phyloP scores from a whole-genome alignment of 2,329 filamentous ascomycete genomes.

The Aspergillus luchuensis region DNA sequence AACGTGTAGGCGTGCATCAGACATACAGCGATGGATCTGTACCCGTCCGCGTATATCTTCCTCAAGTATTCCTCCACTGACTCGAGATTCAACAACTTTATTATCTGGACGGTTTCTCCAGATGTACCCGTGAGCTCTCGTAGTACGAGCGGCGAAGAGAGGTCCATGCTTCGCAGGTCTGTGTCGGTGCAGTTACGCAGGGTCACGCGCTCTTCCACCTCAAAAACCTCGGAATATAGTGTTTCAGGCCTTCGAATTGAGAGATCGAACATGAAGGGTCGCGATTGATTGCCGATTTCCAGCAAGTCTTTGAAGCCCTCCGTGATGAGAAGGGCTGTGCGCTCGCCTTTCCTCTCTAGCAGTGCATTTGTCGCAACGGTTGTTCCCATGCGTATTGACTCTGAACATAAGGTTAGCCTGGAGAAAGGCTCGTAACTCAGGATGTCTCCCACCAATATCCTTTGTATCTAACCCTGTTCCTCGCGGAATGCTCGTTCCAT shows the following conservation, averaged over 20 bases:
- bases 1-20: conserved; percentile 93
- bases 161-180: not conserved
- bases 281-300: conserved; percentile 81
- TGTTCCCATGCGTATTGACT: conserved; percentile 1
- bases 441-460: not conserved
- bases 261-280: conserved; percentile 88
- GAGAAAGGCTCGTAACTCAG: not conserved
- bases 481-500: conserved; percentile 16
- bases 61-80: conserved; percentile 62
- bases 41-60: conserved; percentile 67
- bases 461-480: conserved; percentile 12
- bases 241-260: conserved; percentile 86
- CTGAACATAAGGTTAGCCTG: not conserved
- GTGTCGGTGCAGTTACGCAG: conserved; percentile 46
- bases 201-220: conserved; percentile 87
- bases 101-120: conserved; percentile 72
- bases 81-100: conserved; percentile 61
- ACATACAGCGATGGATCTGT: conserved; percentile 83
- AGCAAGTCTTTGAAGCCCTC: not conserved
- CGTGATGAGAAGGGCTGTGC: not conserved
- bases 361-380: conserved; percentile 4
- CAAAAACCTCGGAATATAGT: conserved; percentile 80
- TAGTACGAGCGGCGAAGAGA: not conserved
- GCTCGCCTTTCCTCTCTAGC: conserved; percentile 1
- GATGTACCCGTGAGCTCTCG: conserved; percentile 64